Conservation (phyloP, 108 stramenopile genomes). For the Cyclotella kingstonii region DNA sequence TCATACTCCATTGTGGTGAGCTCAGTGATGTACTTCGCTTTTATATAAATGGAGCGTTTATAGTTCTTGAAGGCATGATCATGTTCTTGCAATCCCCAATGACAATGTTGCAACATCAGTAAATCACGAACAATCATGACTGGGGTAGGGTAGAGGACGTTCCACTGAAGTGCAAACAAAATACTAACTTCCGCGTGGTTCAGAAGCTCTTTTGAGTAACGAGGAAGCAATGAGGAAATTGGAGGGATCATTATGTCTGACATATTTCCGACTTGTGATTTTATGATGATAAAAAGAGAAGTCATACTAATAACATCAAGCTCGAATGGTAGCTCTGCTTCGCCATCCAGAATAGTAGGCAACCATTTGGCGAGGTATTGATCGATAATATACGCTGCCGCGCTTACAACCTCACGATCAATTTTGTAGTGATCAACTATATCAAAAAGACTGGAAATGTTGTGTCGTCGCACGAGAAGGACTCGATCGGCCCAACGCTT, state of each 20-base stretch:
- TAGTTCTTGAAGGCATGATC: not conserved
- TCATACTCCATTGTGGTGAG: not conserved
- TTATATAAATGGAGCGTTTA: not conserved
- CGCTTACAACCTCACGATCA: not conserved
- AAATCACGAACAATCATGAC: not conserved
- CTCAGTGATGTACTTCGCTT: not conserved
- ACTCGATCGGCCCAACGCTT: not conserved
- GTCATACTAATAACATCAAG: not conserved
- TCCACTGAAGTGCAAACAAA: not conserved
- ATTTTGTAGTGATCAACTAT: not conserved
- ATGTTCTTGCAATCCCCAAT: not conserved
- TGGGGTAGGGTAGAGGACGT: not conserved
- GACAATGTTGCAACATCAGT: not conserved
- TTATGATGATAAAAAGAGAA: conserved; percentile 1
- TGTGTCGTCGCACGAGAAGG: not conserved
- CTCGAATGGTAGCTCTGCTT: not conserved
- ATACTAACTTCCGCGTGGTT: not conserved
- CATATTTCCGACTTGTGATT: not conserved
- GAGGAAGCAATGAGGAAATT: not conserved
- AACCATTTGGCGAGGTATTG: not conserved
- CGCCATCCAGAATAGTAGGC: not conserved
- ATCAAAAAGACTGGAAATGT: not conserved
- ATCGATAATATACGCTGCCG: conserved; percentile 1
- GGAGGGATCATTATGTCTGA: not conserved
- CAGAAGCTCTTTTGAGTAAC: not conserved